Evolutionary conservation across 148 eudicot genomes (phyloP).

Genomic region (Fagopyrum tataricum): DNA sequence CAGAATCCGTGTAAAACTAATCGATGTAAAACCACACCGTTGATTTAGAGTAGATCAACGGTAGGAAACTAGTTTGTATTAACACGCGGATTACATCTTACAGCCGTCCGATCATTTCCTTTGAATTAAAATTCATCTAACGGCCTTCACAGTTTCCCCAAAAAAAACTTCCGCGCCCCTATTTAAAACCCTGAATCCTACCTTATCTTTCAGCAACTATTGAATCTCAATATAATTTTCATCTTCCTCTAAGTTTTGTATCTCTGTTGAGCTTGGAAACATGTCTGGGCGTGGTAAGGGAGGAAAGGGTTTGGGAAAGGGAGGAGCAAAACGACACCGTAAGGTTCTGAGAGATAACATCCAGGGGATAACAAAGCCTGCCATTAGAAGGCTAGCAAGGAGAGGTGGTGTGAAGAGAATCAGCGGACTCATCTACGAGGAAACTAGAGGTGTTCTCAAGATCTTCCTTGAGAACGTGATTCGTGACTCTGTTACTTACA

Average conservation of each 20-base stretch:
- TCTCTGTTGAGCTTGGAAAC: background rate
- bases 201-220: no score
- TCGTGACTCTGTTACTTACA: background rate
- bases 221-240: background rate
- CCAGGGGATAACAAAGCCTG: background rate
- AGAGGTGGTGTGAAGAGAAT: background rate
- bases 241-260: background rate
- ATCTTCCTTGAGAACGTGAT: background rate
- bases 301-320: background rate
- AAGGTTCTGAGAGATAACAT: background rate
- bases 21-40: no score
- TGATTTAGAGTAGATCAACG: no score
- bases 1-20: no score
- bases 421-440: background rate
- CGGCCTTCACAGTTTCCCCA: no score
- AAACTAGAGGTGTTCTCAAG: background rate
- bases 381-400: background rate
- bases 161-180: no score
- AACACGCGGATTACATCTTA: no score
- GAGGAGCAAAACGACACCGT: background rate
- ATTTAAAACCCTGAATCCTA: no score
- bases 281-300: background rate
- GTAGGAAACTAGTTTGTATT: no score
- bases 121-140: no score
- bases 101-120: no score